A percentile compares a stretch with the other conserved stretches of the same genome.
phyloP scores from a whole-genome alignment of 108 stramenopile genomes.

The Cyclotella choctawhatcheeana region DNA sequence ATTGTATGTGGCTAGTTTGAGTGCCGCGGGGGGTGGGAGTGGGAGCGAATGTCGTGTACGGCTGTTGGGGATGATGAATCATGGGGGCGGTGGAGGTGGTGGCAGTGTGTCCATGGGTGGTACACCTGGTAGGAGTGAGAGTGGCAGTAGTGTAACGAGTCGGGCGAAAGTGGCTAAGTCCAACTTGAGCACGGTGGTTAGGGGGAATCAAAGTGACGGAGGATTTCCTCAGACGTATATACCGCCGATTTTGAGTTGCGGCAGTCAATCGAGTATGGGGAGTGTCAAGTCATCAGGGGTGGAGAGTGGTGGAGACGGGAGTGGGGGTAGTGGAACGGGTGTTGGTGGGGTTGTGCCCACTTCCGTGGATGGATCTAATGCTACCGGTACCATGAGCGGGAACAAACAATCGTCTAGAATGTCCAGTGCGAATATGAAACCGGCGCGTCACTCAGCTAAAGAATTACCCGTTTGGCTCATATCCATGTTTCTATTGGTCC shows the following conservation, averaged over 20 bases:
- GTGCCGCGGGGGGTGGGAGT: slow-evolving; percentile 47
- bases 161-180: not conserved
- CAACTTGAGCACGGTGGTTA: not conserved
- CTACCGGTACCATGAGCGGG: not conserved
- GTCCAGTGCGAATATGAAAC: slow-evolving; percentile 35
- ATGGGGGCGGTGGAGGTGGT: slow-evolving; percentile 16
- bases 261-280: slow-evolving; percentile 78
- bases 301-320: slow-evolving; percentile 6
- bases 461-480: slow-evolving; percentile 89
- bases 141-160: not conserved
- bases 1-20: slow-evolving; percentile 71
- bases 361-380: slow-evolving; percentile 16
- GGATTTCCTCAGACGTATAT: slow-evolving; percentile 46
- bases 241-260: slow-evolving; percentile 87
- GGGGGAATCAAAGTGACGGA: not conserved
- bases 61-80: slow-evolving; percentile 8
- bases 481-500: slow-evolving; percentile 80
- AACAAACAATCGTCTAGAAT: not conserved
- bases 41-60: slow-evolving; percentile 22
- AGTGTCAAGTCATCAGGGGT: slow-evolving; percentile 54
- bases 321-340: not conserved
- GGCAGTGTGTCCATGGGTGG: slow-evolving; percentile 2
- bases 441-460: slow-evolving; percentile 68
- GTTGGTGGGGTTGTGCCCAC: not conserved
- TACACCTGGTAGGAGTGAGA: slow-evolving; percentile 9